Base-by-base conservation (phyloP, 768 basidiomycete species). In the Astraeus odoratus region DNA sequence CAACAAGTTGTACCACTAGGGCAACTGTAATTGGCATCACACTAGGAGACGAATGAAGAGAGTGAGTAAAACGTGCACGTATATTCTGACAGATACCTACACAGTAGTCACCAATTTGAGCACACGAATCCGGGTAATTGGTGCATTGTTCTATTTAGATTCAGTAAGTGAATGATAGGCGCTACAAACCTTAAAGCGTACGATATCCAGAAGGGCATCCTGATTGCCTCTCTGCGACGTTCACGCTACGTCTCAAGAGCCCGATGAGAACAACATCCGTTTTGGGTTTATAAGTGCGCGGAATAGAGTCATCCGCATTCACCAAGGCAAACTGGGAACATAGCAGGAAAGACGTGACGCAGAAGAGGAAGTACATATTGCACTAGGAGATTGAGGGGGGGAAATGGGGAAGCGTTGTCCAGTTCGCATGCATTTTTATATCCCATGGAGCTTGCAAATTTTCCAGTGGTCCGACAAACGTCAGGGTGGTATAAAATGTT, bases 111-210 rank as follows among this genome's bases (percentile, higher is more conserved):
- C 57, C 57, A 20, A 34, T 37, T 1, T 43, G 54, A 15, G 47
- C 57, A 22, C 59, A 60, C 22, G 24, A 5, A 8, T 41, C 2
- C 8, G 59, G 52, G 25, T 27, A 57, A 44, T 53, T 57, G 12
- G 52, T 5, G 16, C 59, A 60, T 20, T 42, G n/a, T 2, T 49
- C 58, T 60, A 7, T 19, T 7, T 6, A 23, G 16, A 18, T 5
- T 8, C 19, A 23, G 35, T 36, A 24, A 15, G 3, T 8, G 13
- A 10, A 27, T 34, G 10, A n/a, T 1, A 10, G n/a, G 9, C 23
- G 27, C 13, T n/a, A 30, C 6, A 35, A 6, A 34, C 12, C 12
- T 19, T 3, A 1, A 15, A 9, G 49, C 54, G 38, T 16, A 59
- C 58, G 42, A 5, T 7, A 56, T 29, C 52, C 55, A 4, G 16